Evolutionary conservation across 208 protist species (phyloP).

Genomic region (Acanthamoeba triangularis): DNA sequence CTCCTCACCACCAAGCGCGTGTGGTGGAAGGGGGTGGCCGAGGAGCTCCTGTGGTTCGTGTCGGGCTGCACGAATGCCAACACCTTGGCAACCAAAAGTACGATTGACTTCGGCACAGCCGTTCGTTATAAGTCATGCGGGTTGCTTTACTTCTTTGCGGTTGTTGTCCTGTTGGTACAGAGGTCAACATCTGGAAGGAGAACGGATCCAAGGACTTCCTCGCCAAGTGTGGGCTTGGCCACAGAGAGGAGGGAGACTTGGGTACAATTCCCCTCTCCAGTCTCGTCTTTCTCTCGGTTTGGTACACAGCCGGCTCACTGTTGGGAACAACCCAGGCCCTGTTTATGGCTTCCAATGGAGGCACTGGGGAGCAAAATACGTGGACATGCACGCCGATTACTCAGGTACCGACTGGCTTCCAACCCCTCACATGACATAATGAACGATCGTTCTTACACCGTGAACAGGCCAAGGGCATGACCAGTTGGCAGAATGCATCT

Average conservation of each 20-base stretch:
- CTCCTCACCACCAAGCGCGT: slow-evolving; percentile 99
- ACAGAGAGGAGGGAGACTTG: slow-evolving; percentile 97
- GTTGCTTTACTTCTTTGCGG: too few species aligned
- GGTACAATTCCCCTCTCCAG: background rate
- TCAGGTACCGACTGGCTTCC: slow-evolving; percentile 17
- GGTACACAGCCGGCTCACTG: background rate
- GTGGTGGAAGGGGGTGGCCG: slow-evolving; percentile 98
- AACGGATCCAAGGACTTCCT: slow-evolving; percentile 98
- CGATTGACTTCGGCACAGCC: background rate
- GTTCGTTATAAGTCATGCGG: background rate
- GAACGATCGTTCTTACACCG: background rate
- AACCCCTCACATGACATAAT: background rate
- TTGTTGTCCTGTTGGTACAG: background rate
- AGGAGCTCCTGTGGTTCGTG: slow-evolving; percentile 99
- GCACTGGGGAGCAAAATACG: slow-evolving; percentile 98
- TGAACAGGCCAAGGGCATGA: slow-evolving; percentile 93
- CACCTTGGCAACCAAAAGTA: slow-evolving; percentile 93
- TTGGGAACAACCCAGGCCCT: slow-evolving; percentile 90
- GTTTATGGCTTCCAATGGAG: slow-evolving; percentile 99
- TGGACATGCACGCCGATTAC: slow-evolving; percentile 92
- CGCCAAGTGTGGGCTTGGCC: slow-evolving; percentile 94
- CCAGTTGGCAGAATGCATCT: slow-evolving; percentile 96
- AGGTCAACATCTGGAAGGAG: slow-evolving; percentile 98
- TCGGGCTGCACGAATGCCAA: slow-evolving; percentile 97
- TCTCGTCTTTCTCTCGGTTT: background rate